Evolutionary conservation across 345 rosid genomes (phyloP).

Genomic region (Triadica sebifera): DNA sequence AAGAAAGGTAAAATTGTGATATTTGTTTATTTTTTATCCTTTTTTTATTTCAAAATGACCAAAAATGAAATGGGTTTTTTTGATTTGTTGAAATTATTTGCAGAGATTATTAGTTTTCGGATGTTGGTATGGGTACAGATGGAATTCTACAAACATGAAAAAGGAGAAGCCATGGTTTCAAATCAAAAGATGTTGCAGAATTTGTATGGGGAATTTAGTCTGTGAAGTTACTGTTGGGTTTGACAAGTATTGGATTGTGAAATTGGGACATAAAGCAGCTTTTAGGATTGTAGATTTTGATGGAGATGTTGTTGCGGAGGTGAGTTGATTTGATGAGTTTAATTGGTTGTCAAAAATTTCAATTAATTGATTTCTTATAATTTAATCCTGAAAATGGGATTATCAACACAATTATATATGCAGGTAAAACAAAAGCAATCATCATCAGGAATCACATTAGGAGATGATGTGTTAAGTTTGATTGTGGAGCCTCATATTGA

Average conservation of each 20-base stretch:
- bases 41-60: neutral
- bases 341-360: too few species aligned
- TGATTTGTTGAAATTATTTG: neutral
- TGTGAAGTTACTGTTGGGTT: conserved; percentile 28
- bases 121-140: conserved; percentile 40
- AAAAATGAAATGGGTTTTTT: neutral
- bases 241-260: conserved; percentile 25
- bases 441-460: conserved; percentile 21
- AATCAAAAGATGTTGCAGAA: conserved; percentile 24
- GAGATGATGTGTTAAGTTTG: conserved; percentile 29
- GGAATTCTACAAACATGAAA: neutral
- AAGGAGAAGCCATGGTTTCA: conserved; percentile 36
- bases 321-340: neutral
- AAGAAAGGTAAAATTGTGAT: conserved; percentile 26
- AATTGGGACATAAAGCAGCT: conserved; percentile 19
- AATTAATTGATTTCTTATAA: too few species aligned
- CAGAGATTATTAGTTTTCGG: conserved; percentile 31
- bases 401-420: neutral
- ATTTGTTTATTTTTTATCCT: too few species aligned
- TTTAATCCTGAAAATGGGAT: neutral
- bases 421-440: conserved; percentile 43
- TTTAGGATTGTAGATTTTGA: conserved; percentile 31
- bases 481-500: conserved; percentile 27
- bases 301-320: conserved; percentile 41
- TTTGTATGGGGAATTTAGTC: conserved; percentile 20